phyloP scores from a whole-genome alignment of 805 yeast species.

The Kodamaea hsintzibuensis region DNA sequence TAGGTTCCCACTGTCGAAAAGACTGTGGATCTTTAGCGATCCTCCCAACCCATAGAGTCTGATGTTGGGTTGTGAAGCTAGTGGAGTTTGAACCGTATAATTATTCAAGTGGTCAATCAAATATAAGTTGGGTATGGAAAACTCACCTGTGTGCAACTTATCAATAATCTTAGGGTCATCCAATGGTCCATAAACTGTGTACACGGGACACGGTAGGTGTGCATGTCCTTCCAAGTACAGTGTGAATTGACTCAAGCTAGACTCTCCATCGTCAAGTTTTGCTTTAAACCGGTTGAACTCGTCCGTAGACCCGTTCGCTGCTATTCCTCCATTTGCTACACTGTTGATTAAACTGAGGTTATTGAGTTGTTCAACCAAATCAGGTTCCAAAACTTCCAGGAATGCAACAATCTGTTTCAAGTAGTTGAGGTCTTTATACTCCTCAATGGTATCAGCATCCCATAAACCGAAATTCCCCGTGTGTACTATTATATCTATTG shows the following conservation, averaged over 20 bases:
- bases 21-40: slow-evolving; percentile 59
- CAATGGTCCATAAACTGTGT: slow-evolving; percentile 73
- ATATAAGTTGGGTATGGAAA: slow-evolving; percentile 55
- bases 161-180: slow-evolving; percentile 72
- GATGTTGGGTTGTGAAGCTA: slow-evolving; percentile 44
- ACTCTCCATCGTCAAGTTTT: slow-evolving; percentile 4
- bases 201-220: slow-evolving; percentile 59
- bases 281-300: slow-evolving; percentile 12
- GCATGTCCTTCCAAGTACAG: slow-evolving; percentile 36
- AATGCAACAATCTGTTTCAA: slow-evolving; percentile 67
- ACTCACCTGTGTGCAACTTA: slow-evolving; percentile 56
- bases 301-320: background rate
- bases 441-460: slow-evolving; percentile 54
- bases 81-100: slow-evolving; percentile 41
- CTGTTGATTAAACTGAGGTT: slow-evolving; percentile 27
- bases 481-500: slow-evolving; percentile 23
- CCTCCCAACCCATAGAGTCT: slow-evolving; percentile 75
- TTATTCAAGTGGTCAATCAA: slow-evolving; percentile 60
- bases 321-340: background rate
- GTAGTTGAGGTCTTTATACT: slow-evolving; percentile 53
- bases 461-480: slow-evolving; percentile 55
- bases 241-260: slow-evolving; percentile 19
- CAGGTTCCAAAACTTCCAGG: slow-evolving; percentile 55
- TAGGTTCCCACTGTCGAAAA: slow-evolving; percentile 51
- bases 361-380: slow-evolving; percentile 51